phyloP scores from a whole-genome alignment of 2,329 filamentous ascomycete species.

The Biscogniauxia mediterranea region DNA sequence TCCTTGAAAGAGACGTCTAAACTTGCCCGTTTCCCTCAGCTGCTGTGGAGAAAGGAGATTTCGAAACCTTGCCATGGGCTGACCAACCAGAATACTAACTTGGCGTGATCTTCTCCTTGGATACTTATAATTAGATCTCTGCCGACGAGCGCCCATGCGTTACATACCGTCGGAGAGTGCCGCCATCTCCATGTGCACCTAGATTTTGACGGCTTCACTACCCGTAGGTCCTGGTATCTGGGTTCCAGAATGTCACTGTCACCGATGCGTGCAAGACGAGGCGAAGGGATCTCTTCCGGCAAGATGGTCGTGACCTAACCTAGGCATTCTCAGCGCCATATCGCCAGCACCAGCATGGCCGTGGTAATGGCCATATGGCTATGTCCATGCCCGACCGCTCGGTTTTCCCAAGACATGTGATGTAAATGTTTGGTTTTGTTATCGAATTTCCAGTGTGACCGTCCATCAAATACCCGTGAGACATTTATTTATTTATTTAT shows the following conservation, averaged over 20 bases:
- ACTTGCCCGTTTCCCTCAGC: constrained; percentile 9
- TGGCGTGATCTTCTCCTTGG: constrained; percentile 5
- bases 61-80: constrained; percentile 10
- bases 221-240: neutral
- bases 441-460: neutral
- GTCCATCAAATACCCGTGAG: neutral
- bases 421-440: neutral
- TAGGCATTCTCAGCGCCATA: neutral
- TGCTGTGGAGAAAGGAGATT: constrained; percentile 7
- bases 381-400: neutral
- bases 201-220: neutral
- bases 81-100: constrained; percentile 20
- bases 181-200: constrained; percentile 4
- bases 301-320: neutral
- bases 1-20: neutral
- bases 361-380: too few relatives aligned
- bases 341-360: neutral
- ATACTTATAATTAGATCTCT: constrained; percentile 21
- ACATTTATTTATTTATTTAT: neutral
- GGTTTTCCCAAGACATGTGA: neutral
- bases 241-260: neutral
- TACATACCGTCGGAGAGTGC: neutral
- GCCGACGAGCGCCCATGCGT: constrained; percentile 9
- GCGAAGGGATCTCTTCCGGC: neutral
- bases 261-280: neutral